These are phyloP conservation scores for Panellus pusillus DNA, from an alignment of 768 basidiomycete species.

Conservation along the genomic window DNA sequence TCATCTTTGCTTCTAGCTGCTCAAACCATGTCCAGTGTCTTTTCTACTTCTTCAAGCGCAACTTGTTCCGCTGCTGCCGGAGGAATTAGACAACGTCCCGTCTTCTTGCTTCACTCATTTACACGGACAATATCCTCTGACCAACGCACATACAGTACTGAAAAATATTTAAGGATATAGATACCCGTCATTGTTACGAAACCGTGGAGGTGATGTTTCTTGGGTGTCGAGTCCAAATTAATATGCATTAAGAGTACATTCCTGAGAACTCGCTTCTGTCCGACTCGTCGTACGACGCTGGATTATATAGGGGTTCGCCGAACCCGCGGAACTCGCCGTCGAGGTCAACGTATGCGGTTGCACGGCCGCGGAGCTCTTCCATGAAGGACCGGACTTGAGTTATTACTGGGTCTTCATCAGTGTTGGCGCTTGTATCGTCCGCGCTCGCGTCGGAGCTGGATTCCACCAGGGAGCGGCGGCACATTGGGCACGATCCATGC, in stretches of 20 bases:
- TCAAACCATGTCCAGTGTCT: constrained; percentile 46
- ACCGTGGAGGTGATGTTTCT: neutral
- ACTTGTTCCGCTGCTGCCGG: constrained; percentile 65
- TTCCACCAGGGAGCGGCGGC: constrained; percentile 49
- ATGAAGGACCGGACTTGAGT: constrained; percentile 10
- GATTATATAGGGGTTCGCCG: constrained; percentile 15
- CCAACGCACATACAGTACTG: too few relatives aligned
- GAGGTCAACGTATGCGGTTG: constrained; percentile 17
- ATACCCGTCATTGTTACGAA: neutral
- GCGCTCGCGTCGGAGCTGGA: constrained; percentile 3
- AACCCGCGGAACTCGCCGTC: constrained; percentile 22
- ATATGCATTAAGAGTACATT: constrained; percentile 57
- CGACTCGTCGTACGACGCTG: constrained; percentile 17
- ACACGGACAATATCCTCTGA: neutral
- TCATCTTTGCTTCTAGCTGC: neutral
- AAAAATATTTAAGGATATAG: too few relatives aligned
- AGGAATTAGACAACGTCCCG: constrained; percentile 41
- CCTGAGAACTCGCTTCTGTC: constrained; percentile 41
- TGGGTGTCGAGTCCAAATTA: neutral
- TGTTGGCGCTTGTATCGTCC: constrained; percentile 9
- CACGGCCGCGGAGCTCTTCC: constrained; percentile 17
- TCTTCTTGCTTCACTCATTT: constrained; percentile 3
- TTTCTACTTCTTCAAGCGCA: constrained; percentile 66
- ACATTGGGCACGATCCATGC: constrained; percentile 69
- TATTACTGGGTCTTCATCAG: constrained; percentile 9